These are phyloP conservation scores for Neofusicoccum kwambonambiense DNA, from an alignment of 2,329 filamentous ascomycete genomes.

Conservation along the genomic window DNA sequence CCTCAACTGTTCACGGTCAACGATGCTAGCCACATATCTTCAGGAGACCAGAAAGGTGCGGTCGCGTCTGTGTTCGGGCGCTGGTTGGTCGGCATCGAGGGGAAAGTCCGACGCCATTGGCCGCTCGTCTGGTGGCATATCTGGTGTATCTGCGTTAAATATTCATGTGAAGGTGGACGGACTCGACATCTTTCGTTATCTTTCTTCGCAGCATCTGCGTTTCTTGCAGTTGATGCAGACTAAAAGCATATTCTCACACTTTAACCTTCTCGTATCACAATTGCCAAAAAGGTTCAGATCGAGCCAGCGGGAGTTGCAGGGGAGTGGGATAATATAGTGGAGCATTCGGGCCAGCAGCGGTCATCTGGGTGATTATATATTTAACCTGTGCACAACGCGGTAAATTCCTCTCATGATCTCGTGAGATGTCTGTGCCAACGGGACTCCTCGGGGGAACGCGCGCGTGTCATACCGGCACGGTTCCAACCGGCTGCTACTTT, in stretches of 20 bases:
- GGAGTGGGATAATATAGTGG: neutral
- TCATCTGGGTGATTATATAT: neutral
- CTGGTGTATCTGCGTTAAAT: no score
- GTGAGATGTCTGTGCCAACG: neutral
- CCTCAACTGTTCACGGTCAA: neutral
- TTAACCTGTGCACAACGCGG: neutral
- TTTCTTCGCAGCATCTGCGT: no score
- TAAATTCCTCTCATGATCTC: constrained; percentile 5
- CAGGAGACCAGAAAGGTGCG: neutral
- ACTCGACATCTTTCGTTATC: no score
- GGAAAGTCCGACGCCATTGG: neutral
- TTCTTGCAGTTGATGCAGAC: no score
- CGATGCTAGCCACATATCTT: neutral
- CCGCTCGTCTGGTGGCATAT: no score
- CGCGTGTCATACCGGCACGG: neutral
- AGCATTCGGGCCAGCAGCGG: neutral
- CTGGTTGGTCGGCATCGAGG: neutral
- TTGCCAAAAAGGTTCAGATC: no score
- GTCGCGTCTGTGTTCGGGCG: neutral
- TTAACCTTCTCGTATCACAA: no score
- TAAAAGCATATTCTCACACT: no score
- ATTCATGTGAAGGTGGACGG: no score
- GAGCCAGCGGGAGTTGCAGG: neutral
- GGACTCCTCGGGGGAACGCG: neutral
- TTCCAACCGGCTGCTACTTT: neutral